Base-by-base conservation (phyloP, 2,329 filamentous ascomycete genomes). In the Cladosporium sp. region DNA sequence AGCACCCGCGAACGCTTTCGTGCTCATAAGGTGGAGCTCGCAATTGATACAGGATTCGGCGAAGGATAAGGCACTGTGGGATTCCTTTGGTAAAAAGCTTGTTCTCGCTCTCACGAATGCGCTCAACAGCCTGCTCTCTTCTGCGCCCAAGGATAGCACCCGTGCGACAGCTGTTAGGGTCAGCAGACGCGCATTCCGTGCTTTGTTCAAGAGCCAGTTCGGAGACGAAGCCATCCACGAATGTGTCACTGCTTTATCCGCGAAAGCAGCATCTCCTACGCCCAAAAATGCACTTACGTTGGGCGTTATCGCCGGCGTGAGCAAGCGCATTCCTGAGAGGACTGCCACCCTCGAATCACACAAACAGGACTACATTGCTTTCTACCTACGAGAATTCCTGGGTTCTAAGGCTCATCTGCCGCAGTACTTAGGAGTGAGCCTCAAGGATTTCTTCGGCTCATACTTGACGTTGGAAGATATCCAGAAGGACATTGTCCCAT, bases 21-120 rank as follows among this genome's bases (percentile, higher is more conserved):
- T 95, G 42, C 75, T 98, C 58, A 78, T 93, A 12, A 88, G 95
- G 68, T 98, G 92, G 92, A 89, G 84, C 67, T 86, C 85, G 52
- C 68, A 92, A 51, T 71, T 96, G 43, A 79, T 95, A 58, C 83
- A 91, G 61, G 78, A 85, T 51, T 75, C 90, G 20, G 79, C 79
- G 27, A 77, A 77, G 41, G 79, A 70, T 42, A 67, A 79, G 13
- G 64, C 77, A 8, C 67, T 79, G 38, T 90, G 83, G 84, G 78
- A 80, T 43, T 75, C 75, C 61, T 83, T 83, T 66, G 80, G 80
- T 47, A 62, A 77, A 55, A 83, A 88, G 29, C 71, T 93, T 36
- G 71, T 94, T 22, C 68, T 80, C 29, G 79, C 85, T 42, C 77
- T 86, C 65, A 87, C 88, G 19, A 82, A 84, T 63, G 80, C 83